Base-by-base conservation (phyloP, 148 eudicot species). In the Spergularia marina region DNA sequence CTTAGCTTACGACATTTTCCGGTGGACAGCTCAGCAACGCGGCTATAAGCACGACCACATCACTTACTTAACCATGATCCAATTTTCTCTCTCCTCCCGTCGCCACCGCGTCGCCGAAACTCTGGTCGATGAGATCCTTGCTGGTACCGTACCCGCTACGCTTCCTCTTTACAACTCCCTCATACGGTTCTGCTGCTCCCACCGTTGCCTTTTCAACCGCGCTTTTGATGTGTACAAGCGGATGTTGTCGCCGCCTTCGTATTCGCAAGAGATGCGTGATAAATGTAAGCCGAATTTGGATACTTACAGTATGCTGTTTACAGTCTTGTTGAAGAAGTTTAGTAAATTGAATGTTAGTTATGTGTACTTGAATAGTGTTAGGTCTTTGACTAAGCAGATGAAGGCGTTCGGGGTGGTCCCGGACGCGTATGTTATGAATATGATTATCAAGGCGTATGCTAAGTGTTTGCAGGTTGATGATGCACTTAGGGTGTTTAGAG, bases 1-100 rank as follows among this genome's bases (percentile, higher is more conserved):
- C 58, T 77, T 95, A 54, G 96, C 98, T 40, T 86, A 83, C 79
- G 94, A 92, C 87, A 89, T 94, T 67, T 94, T 94, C 84, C 94
- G 97, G 0, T 94, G 98, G 98, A 86, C 96, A 2, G 84, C 91
- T 13, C 90, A 85, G 10, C 96, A 84, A 21, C 94, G 94, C 54
- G 68, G 74, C 36, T 94, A 84, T 88, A 84, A 83, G 53, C 98
- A 94, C 84, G 81, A 82, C 81, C 79, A 78, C 74, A 65, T 79
- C 53, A 89, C 94, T 40, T 94, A 94, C 85, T 85, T 92, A 60
- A 84, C 94, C 41, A 91, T 89, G 83, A 79, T 94, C 80, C 76
- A 88, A 39, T 82, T 92, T 63, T 53, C 85, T 49, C 75, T 87
- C 55, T 36, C 82, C 40, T 73, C 77, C 0, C 80, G 78, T 51